phyloP scores from a whole-genome alignment of 768 basidiomycete species.

The Boletus subcaerulescens region DNA sequence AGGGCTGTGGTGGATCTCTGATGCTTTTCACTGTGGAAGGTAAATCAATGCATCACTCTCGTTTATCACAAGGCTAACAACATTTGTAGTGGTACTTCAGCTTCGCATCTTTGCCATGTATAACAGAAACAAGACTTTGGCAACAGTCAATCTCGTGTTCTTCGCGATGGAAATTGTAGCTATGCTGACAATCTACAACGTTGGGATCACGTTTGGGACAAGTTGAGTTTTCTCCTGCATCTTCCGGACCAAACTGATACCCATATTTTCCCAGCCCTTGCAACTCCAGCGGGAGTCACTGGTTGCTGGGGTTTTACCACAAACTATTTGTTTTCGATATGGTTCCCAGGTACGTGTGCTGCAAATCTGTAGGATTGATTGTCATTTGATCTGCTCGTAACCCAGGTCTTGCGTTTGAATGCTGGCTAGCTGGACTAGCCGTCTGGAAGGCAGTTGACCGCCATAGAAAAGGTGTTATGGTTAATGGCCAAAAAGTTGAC shows the following conservation, averaged over 20 bases:
- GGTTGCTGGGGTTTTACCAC: neutral
- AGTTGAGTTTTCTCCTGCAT: neutral
- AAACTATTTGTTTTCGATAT: neutral
- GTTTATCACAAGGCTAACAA: neutral
- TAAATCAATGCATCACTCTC: neutral
- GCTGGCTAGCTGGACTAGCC: neutral
- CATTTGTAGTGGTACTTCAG: neutral
- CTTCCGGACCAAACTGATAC: neutral
- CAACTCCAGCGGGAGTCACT: neutral
- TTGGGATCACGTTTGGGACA: neutral
- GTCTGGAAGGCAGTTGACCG: neutral
- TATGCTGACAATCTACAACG: neutral
- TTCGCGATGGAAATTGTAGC: neutral
- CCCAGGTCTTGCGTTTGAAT: neutral
- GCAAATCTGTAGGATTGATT: neutral
- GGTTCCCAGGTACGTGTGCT: neutral
- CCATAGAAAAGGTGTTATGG: neutral
- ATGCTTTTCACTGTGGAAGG: slow-evolving; percentile 1
- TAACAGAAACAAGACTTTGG: neutral
- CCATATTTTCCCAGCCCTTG: neutral
- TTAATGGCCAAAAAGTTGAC: neutral
- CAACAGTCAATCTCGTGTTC: neutral
- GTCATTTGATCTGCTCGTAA: no score
- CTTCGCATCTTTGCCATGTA: slow-evolving; percentile 1
- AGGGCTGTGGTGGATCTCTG: neutral